Percentiles rank a stretch among this genome's conserved stretches.
These are phyloP conservation scores for Fomitopsis schrenkii DNA, from an alignment of 1,284 basidiomycete species.

Conservation along the genomic window DNA sequence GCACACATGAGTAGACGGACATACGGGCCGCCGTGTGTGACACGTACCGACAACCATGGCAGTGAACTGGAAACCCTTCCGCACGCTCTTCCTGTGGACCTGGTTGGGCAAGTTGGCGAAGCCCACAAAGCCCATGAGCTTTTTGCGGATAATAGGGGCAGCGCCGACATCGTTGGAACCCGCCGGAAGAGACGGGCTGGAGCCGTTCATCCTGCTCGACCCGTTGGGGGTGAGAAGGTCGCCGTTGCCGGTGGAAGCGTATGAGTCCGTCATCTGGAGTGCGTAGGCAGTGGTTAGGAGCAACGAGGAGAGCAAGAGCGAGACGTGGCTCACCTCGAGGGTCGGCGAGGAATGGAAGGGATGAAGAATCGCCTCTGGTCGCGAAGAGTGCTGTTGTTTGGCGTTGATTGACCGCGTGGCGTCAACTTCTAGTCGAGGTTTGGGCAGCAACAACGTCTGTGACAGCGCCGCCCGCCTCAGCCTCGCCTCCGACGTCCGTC, in stretches of 20 bases:
- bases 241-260: conserved; percentile 60
- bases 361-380: conserved; percentile 48
- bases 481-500: neutral
- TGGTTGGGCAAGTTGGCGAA: conserved; percentile 96
- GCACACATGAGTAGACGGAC: neutral
- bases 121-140: conserved; percentile 86
- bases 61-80: conserved; percentile 97
- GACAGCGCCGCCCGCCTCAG: neutral
- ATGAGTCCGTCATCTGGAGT: conserved; percentile 68
- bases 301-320: conserved; percentile 19
- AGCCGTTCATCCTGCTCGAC: conserved; percentile 45
- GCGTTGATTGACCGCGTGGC: conserved; percentile 25
- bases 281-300: conserved; percentile 16
- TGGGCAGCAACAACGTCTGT: conserved; percentile 24
- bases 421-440: conserved; percentile 19
- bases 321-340: conserved; percentile 26
- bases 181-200: conserved; percentile 53
- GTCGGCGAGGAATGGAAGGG: conserved; percentile 33
- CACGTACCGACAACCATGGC: conserved; percentile 93
- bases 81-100: conserved; percentile 93
- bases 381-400: conserved; percentile 28
- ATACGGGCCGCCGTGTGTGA: conserved; percentile 14
- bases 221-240: conserved; percentile 51
- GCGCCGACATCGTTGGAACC: conserved; percentile 35
- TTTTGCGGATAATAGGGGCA: conserved; percentile 79